Conservation (phyloP, 2,329 filamentous ascomycete species). For the Pleomassaria siparia region DNA sequence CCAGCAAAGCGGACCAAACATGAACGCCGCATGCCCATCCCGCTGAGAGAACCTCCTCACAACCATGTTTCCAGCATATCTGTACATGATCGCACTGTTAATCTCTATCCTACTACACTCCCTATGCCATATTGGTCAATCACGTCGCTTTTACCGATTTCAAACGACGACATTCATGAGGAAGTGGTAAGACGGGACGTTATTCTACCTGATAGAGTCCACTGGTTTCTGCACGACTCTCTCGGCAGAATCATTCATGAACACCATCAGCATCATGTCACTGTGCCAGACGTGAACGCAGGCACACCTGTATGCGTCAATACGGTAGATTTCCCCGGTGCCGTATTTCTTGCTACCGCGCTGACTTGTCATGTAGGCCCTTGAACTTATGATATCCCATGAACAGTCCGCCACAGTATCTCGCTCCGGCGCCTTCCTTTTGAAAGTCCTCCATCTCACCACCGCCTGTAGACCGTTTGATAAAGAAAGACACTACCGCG, state of each 20-base stretch:
- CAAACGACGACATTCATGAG: background rate
- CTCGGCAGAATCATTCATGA: conserved; percentile 9
- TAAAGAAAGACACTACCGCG: conserved; percentile 1
- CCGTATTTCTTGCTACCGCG: background rate
- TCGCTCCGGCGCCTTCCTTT: conserved; percentile 17
- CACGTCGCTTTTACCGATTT: background rate
- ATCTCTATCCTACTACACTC: conserved; percentile 7
- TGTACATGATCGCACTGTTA: conserved; percentile 4
- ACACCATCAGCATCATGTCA: conserved; percentile 14
- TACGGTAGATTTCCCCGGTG: conserved; percentile 2
- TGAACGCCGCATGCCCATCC: background rate
- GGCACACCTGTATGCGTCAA: conserved; percentile 14
- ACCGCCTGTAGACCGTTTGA: conserved; percentile 12
- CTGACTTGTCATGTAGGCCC: conserved; percentile 2
- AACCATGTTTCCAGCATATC: conserved; percentile 6
- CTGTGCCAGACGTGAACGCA: conserved; percentile 3
- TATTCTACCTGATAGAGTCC: conserved; percentile 8
- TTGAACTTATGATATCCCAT: conserved; percentile 12
- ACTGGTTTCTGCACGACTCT: conserved; percentile 2
- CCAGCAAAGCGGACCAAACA: background rate
- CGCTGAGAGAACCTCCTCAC: background rate
- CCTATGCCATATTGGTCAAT: conserved; percentile 9
- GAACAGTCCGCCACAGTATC: conserved; percentile 1
- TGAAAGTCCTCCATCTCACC: conserved; percentile 19
- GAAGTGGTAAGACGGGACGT: conserved; percentile 6